These are phyloP conservation scores for Calophaca sinica DNA, from an alignment of 306 rosid species.

Conservation along the genomic window DNA sequence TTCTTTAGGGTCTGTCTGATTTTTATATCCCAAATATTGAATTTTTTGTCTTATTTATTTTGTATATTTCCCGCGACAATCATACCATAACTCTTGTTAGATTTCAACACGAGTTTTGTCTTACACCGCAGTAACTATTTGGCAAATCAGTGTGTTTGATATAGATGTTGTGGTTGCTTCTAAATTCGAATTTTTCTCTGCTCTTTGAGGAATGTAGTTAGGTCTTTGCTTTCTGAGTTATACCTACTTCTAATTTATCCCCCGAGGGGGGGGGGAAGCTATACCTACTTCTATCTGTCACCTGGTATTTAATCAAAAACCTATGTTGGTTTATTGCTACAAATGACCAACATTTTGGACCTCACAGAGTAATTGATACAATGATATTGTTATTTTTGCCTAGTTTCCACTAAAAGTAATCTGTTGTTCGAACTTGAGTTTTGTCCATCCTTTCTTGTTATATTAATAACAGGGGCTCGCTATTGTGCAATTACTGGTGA, in stretches of 20 bases:
- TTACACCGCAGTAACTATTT: background rate
- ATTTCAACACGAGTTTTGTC: conserved; percentile 2
- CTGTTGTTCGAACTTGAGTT: conserved; percentile 36
- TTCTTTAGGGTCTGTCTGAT: conserved; percentile 24
- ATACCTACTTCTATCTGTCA: conserved; percentile 25
- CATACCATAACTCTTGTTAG: background rate
- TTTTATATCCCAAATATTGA: conserved; percentile 24
- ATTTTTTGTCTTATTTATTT: conserved; percentile 23
- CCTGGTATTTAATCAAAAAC: conserved; percentile 31
- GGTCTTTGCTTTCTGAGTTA: conserved; percentile 14
- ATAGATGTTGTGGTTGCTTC: conserved; percentile 2
- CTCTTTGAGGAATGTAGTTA: conserved; percentile 31
- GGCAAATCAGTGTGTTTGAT: conserved; percentile 30
- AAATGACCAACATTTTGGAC: conserved; percentile 3
- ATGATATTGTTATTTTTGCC: conserved; percentile 7
- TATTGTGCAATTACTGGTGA: conserved; percentile 89
- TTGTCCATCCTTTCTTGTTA: conserved; percentile 37
- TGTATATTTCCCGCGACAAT: conserved; percentile 23
- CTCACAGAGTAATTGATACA: conserved; percentile 28
- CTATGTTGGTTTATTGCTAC: conserved; percentile 32
- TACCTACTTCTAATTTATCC: background rate
- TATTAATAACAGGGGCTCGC: conserved; percentile 78
- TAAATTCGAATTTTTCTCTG: conserved; percentile 18
- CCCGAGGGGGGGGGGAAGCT: no score
- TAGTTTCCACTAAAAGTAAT: conserved; percentile 15